Evolutionary conservation across 2,329 filamentous ascomycete genomes (phyloP).

Genomic region (Rosellinia necatrix): DNA sequence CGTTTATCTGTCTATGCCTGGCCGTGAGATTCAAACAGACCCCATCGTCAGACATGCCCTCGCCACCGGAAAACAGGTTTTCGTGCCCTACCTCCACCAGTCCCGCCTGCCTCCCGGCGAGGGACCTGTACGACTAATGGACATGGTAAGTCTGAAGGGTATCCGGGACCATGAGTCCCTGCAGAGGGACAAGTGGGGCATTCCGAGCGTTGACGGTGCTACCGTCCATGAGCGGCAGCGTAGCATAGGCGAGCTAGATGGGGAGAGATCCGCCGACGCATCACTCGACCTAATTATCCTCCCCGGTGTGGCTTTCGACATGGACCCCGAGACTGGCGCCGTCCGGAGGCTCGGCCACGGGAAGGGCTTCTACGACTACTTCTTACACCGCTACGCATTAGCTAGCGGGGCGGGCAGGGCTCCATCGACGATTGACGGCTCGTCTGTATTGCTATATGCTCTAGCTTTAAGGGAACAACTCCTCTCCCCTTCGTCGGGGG

Average conservation of each 20-base stretch:
- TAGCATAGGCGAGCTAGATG: constrained; percentile 68
- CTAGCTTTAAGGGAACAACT: constrained; percentile 87
- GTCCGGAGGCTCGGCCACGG: constrained; percentile 87
- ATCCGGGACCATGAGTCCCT: constrained; percentile 79
- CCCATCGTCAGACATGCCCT: constrained; percentile 83
- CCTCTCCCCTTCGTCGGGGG: constrained; percentile 59
- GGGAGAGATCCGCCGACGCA: constrained; percentile 46
- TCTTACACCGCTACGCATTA: constrained; percentile 73
- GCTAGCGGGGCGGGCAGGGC: constrained; percentile 41
- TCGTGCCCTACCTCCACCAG: constrained; percentile 85
- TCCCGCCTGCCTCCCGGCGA: constrained; percentile 50
- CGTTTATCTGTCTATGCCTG: constrained; percentile 92
- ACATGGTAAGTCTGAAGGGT: constrained; percentile 83
- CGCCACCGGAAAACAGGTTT: constrained; percentile 78
- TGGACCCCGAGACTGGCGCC: constrained; percentile 53
- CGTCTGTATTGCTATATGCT: constrained; percentile 65
- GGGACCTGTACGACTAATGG: constrained; percentile 76
- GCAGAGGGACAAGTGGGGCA: constrained; percentile 84
- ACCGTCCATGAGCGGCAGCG: constrained; percentile 71
- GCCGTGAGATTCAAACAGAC: constrained; percentile 82
- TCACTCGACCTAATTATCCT: constrained; percentile 85
- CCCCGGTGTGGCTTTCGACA: constrained; percentile 91
- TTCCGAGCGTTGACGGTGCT: constrained; percentile 76
- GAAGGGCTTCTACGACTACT: constrained; percentile 96
- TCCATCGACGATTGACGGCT: constrained; percentile 40